Evolutionary conservation across 1,284 basidiomycete species (phyloP), one percentile per base, ranked within the genome.

Genomic region (Cryptococcus sp.): DNA sequence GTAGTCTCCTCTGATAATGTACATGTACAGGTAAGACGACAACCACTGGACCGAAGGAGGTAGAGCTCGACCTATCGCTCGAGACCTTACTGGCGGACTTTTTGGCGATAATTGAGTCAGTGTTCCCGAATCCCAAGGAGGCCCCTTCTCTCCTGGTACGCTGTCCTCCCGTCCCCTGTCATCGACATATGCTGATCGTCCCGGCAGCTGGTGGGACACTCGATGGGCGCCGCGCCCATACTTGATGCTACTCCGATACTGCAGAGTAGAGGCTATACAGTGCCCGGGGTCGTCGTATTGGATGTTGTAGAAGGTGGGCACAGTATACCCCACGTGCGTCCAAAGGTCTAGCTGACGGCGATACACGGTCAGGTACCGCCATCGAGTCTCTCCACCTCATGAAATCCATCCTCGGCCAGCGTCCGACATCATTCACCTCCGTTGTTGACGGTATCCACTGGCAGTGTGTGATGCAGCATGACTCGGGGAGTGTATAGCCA

Each of bases 231-330:
- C 16, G 87, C 90, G 0, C 91, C 94, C 1, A 82, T 89, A n/a
- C 83, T 88, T 2, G 83, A 85, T 12, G 82, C 86, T 0, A 85
- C 83, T 59, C 84, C 88, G 0, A 68, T 78, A 8, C 80, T 97
- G 1, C 82, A 89, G 56, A 81, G 83, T 46, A 78, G 79, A 20
- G 83, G 85, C 45, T 94, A 89, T 63, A 80, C 80, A 6, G 80
- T 97, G 0, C 82, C 84, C 0, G 95, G 96, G 0, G 87, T 97
- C 1, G 84, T 85, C 0, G 92, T 97, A 1, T 80, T 99, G 1
- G 96, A 98, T 67, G 92, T 98, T 7, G 96, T 99, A 0, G 95
- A 99, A 81, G 95, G 90, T 89, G 5, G 46, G 35, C 33, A 35
- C 21, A 35, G 23, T n/a, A n/a, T n/a, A n/a, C n/a, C n/a, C n/a